These are phyloP conservation scores for Echinosophora koreensis DNA, from an alignment of 306 rosid genomes.

Conservation along the genomic window DNA sequence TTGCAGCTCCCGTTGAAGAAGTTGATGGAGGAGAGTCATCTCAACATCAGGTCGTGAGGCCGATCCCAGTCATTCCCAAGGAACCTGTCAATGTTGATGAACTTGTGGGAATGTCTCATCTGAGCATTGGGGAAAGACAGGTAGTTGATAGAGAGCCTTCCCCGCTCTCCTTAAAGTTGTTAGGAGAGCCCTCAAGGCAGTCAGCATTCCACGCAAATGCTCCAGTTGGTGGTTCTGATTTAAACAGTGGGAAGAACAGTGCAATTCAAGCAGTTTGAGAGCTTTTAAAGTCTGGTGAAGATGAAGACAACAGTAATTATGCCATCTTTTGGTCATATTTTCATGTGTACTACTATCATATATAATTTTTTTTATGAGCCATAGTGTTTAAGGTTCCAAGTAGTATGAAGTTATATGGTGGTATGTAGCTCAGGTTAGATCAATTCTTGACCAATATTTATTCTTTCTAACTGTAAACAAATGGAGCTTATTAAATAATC, in stretches of 20 bases:
- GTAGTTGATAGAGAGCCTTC: slow-evolving; percentile 66
- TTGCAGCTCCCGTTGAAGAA: slow-evolving; percentile 62
- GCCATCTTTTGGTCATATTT: slow-evolving; percentile 43
- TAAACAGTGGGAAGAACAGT: slow-evolving; percentile 68
- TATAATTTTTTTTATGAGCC: slow-evolving; percentile 43
- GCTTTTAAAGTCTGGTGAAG: slow-evolving; percentile 43
- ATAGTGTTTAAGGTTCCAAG: slow-evolving; percentile 42
- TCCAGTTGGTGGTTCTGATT: slow-evolving; percentile 65
- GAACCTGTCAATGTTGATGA: slow-evolving; percentile 88
- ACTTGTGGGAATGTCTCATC: slow-evolving; percentile 94
- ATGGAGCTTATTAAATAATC: slow-evolving; percentile 58
- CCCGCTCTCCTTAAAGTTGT: slow-evolving; percentile 72
- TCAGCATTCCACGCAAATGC: slow-evolving; percentile 94
- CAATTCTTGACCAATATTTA: slow-evolving; percentile 64
- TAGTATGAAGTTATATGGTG: slow-evolving; percentile 54
- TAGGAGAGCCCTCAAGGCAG: slow-evolving; percentile 88
- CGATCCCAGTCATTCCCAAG: slow-evolving; percentile 75
- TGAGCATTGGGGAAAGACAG: slow-evolving; percentile 68
- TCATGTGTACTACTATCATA: slow-evolving; percentile 58
- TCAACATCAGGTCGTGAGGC: slow-evolving; percentile 77
- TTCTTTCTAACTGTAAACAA: slow-evolving; percentile 87
- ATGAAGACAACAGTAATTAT: slow-evolving; percentile 43
- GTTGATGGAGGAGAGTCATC: slow-evolving; percentile 54
- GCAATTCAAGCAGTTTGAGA: slow-evolving; percentile 78
- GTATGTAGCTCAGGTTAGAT: slow-evolving; percentile 78